Conservation (phyloP, 1,284 basidiomycete genomes). For the Microbotryum scabiosae region DNA sequence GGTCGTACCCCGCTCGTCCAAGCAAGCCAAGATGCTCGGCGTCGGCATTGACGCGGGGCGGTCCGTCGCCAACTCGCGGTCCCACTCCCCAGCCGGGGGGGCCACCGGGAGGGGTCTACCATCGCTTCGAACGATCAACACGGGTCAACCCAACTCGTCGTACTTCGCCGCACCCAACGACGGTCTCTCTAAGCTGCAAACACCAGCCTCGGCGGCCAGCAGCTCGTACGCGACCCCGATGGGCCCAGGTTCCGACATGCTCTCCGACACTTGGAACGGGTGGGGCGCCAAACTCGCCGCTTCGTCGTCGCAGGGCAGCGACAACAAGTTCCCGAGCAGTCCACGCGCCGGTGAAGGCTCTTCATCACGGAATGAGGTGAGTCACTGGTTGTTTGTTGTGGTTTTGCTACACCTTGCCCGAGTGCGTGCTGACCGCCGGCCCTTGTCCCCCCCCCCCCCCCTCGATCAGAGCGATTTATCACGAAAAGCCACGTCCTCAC, state of each 20-base stretch:
- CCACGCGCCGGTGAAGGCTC: too few relatives aligned
- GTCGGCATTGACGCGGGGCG: constrained; percentile 7
- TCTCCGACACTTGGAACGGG: neutral
- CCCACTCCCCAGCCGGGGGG: too few relatives aligned
- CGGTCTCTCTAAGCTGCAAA: neutral
- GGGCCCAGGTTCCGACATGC: neutral
- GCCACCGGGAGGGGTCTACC: too few relatives aligned
- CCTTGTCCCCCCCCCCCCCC: too few relatives aligned
- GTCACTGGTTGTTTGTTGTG: too few relatives aligned
- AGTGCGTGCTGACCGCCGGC: neutral
- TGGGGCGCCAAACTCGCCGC: constrained; percentile 2
- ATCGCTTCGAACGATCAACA: too few relatives aligned
- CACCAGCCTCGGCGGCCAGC: neutral
- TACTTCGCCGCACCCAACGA: too few relatives aligned
- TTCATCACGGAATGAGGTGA: too few relatives aligned
- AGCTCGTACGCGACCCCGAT: neutral
- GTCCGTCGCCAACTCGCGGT: neutral
- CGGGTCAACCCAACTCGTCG: too few relatives aligned
- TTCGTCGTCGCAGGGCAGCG: neutral
- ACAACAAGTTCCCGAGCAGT: too few relatives aligned
- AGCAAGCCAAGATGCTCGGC: constrained; percentile 31
- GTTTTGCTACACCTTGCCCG: too few relatives aligned
- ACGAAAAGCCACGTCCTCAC: constrained; percentile 1
- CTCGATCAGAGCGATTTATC: constrained; percentile 1
- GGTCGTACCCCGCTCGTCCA: constrained; percentile 15